Evolutionary conservation across 768 basidiomycete genomes (phyloP).

Genomic region (Hebeloma cylindrosporum): DNA sequence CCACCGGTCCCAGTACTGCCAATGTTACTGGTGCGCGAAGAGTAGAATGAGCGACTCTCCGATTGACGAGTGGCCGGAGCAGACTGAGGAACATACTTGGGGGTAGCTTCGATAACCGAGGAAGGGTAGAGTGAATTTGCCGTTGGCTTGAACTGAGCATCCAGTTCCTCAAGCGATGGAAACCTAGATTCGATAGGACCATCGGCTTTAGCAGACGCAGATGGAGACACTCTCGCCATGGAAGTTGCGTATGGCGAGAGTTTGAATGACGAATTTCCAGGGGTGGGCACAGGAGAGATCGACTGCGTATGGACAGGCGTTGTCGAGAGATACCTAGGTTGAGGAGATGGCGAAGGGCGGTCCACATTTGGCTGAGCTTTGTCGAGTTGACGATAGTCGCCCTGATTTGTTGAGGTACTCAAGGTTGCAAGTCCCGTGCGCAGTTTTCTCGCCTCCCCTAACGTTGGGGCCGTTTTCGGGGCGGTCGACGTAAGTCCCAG

Average conservation of each 20-base stretch:
- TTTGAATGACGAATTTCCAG: slow-evolving; percentile 28
- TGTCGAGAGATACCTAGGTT: slow-evolving; percentile 25
- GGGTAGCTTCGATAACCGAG: slow-evolving; percentile 18
- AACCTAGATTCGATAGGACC: slow-evolving; percentile 71
- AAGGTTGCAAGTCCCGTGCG: slow-evolving; percentile 68
- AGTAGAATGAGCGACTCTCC: slow-evolving; percentile 9
- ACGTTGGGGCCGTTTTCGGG: slow-evolving; percentile 56
- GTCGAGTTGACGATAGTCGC: slow-evolving; percentile 29
- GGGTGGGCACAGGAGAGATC: slow-evolving; percentile 30
- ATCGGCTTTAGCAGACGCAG: slow-evolving; percentile 28
- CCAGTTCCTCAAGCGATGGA: slow-evolving; percentile 85
- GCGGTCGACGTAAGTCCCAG: slow-evolving; percentile 52
- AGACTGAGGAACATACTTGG: slow-evolving; percentile 12
- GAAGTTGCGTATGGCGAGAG: slow-evolving; percentile 31
- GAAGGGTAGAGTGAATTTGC: slow-evolving; percentile 26
- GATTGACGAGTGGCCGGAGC: slow-evolving; percentile 1
- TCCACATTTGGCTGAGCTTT: slow-evolving; percentile 26
- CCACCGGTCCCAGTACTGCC: slow-evolving; percentile 18
- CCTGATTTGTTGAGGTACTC: slow-evolving; percentile 30
- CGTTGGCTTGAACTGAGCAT: slow-evolving; percentile 41
- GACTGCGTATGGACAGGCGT: slow-evolving; percentile 30
- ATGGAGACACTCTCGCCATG: slow-evolving; percentile 29
- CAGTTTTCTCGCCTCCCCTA: slow-evolving; percentile 73
- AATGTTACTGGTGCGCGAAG: slow-evolving; percentile 8
- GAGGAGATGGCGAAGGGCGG: slow-evolving; percentile 39